Evolutionary conservation across 345 rosid genomes (phyloP), one percentile per base, ranked within the genome.

Genomic region (Linum trigynum): DNA sequence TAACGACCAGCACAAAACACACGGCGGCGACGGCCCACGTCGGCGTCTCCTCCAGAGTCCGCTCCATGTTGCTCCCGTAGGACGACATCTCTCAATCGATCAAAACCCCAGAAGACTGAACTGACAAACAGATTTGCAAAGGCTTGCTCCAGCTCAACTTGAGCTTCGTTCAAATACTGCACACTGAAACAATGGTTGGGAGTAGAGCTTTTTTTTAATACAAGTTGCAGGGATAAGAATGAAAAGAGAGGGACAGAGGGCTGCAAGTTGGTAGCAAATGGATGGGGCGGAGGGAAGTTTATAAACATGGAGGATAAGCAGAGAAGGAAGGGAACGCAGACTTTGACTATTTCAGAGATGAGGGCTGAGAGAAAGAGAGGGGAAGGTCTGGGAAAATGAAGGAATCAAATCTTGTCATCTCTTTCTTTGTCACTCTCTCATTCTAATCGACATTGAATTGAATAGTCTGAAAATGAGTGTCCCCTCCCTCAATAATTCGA

Each of bases 21-120:
- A 65, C 59, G 23, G 59, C 59, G 15, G 67, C 67, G 10, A 65
- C 67, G 16, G 67, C 67, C 67, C 67, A 65, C n/a, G 67, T 65
- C 5, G 67, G 67, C 32, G 67, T 65, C 17, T 65, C 42, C 42
- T 65, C 67, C 15, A 65, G 67, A 9, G 67, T 50, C 16, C 67
- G 50, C 37, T 38, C 67, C 38, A 6, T 55, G 17, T 48, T 48
- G 53, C 11, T 9, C 14, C 14, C 14, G 53, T 10, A 23, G 32
- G 32, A 23, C 32, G 32, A 23, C 32, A 23, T 23, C 32, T 23
- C 32, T 23, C 32, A 23, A 23, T 23, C 32, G 32, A 23, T 23
- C 32, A 23, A 23, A 23, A 23, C 32, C 32, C 32, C 32, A 23
- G 32, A 23, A 23, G 32, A 23, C 32, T 23, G 32, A 23, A 23